These are phyloP conservation scores for Blyttiomyces sp. DNA, from an alignment of 371 early-diverging fungal genomes.

Conservation along the genomic window DNA sequence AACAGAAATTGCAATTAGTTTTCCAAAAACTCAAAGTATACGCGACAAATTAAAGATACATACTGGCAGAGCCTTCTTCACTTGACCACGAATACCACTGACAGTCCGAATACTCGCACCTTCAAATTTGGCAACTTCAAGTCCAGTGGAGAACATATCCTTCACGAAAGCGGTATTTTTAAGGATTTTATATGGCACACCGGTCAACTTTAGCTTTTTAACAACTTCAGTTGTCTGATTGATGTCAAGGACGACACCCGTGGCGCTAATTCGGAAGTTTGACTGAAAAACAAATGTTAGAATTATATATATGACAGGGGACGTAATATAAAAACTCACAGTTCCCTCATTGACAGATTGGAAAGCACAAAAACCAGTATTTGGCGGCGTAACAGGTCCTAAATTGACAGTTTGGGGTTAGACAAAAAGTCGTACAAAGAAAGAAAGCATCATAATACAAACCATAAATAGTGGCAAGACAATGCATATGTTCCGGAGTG, in stretches of 20 bases:
- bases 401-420: not conserved
- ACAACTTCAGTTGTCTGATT: slow-evolving; percentile 87
- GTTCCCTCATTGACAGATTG: slow-evolving; percentile 71
- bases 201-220: slow-evolving; percentile 98
- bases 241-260: slow-evolving; percentile 92
- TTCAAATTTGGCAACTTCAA: slow-evolving; percentile 99
- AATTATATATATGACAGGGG: not conserved
- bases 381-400: slow-evolving; percentile 79
- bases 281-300: slow-evolving; percentile 33
- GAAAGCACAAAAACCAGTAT: slow-evolving; percentile 94
- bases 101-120: slow-evolving; percentile 95
- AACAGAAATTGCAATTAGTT: not conserved
- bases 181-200: slow-evolving; percentile 89
- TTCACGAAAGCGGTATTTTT: slow-evolving; percentile 98
- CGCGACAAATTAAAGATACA: slow-evolving; percentile 9
- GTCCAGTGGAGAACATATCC: slow-evolving; percentile 97
- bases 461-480: slow-evolving; percentile 91
- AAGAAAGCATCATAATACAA: slow-evolving; percentile 27
- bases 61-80: slow-evolving; percentile 85
- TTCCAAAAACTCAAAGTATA: not conserved
- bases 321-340: slow-evolving; percentile 32
- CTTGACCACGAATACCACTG: slow-evolving; percentile 97
- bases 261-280: slow-evolving; percentile 92
- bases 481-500: slow-evolving; percentile 99
- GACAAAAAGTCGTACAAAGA: not conserved